These are phyloP conservation scores for Diplotaxis tenuifolia DNA, from an alignment of 345 rosid genomes.

Conservation along the genomic window DNA sequence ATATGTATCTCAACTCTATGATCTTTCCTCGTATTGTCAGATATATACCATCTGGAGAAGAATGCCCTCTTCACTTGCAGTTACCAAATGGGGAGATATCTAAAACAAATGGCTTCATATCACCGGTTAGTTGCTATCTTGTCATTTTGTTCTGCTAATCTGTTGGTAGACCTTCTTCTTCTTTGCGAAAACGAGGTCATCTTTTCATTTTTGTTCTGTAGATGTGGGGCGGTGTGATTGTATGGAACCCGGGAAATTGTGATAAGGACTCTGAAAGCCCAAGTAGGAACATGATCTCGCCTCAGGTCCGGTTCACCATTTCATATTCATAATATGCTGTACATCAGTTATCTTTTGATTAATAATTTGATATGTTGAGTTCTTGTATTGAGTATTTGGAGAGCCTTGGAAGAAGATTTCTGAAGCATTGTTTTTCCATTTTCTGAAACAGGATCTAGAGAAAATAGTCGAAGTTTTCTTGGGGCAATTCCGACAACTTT, in stretches of 20 bases:
- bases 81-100: conserved; percentile 87
- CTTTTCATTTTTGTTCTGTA: conserved; percentile 31
- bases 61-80: conserved; percentile 83
- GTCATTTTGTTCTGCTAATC: conserved; percentile 1
- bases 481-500: conserved; percentile 90
- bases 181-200: not conserved
- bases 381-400: not conserved
- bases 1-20: conserved; percentile 9
- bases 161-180: not conserved
- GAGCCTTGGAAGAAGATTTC: conserved; percentile 13
- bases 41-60: conserved; percentile 79
- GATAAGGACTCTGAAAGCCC: conserved; percentile 44
- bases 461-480: conserved; percentile 73
- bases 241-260: conserved; percentile 74
- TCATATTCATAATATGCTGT: not conserved
- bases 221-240: conserved; percentile 99
- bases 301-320: conserved; percentile 51
- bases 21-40: conserved; percentile 44
- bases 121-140: conserved; percentile 67
- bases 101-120: conserved; percentile 84
- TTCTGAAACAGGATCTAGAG: conserved; percentile 68
- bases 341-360: not conserved
- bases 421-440: conserved; percentile 10
- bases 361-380: not conserved
- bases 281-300: conserved; percentile 46